Base-by-base conservation (phyloP, 2,329 filamentous ascomycete species). In the Emericellopsis cladophorae region DNA sequence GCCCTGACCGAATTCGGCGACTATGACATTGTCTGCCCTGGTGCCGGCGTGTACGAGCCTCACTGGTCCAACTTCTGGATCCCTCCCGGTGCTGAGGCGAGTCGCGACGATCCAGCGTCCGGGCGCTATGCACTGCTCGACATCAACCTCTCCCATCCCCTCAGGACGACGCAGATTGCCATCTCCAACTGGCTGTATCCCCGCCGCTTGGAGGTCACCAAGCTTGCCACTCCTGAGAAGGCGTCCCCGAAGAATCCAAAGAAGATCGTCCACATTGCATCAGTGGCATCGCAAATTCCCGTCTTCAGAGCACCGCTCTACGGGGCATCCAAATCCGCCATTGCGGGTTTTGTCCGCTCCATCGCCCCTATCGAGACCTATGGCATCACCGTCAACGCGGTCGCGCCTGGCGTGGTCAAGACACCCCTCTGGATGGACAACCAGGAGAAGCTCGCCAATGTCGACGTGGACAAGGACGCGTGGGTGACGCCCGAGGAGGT, bases 21-120 rank as follows among this genome's bases (percentile, higher is more conserved):
- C 2, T 54, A 64, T 43, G 62, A 65, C 37, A 57, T 70, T 21
- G 51, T 69, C 4, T 67, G 64, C 31, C 64, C 67, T 0, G 65
- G 66, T 0, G 67, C 67, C 0, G 67, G 67, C 23, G 53, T 70
- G 4, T 70, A 64, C 39, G 67, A 70, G 44, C 67, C 66, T 47
- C 46, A 52, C 6, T 65, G 56, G 56, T 62, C 60, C 12, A 58
- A 49, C 49, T 66, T 66, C 39, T 66, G 63, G 63, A 54, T 58
- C 29, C 62, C 62, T 2, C 63, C 63, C 0, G 63, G 60, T 0
- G 58, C 59, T 0, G 14, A 48, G 0, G 53, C 55, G 38, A 59
- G 57, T 42, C 51, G 44, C 2, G 62, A 65, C 36, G 49, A 42
- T 5, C 8, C 44, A 0, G 53, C 58, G 0, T 47, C 45, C 1